Evolutionary conservation across 1,284 basidiomycete genomes (phyloP).

Genomic region (Irpex lacteus): DNA sequence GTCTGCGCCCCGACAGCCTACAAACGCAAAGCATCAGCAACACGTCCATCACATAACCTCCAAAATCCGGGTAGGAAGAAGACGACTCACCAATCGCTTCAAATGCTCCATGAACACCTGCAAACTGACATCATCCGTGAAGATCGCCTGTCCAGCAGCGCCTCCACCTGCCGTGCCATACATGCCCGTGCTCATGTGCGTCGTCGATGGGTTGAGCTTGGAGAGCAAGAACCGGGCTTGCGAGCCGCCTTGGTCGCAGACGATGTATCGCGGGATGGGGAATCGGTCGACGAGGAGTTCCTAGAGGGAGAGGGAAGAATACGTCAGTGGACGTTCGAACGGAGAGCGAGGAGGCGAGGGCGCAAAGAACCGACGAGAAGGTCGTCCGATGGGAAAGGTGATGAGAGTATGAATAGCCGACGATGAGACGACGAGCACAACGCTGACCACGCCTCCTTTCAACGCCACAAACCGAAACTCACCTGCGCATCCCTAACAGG

Average conservation of each 20-base stretch:
- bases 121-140: conserved; percentile 98
- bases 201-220: conserved; percentile 97
- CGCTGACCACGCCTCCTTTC: background rate
- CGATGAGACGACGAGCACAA: no score
- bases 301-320: conserved; percentile 33
- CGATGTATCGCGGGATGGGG: conserved; percentile 97
- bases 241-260: conserved; percentile 96
- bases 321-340: background rate
- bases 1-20: background rate
- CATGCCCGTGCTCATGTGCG: conserved; percentile 91
- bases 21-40: background rate
- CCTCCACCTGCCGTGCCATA: conserved; percentile 70
- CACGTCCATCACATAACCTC: background rate
- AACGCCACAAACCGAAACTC: background rate
- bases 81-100: conserved; percentile 72
- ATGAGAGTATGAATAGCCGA: no score
- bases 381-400: no score
- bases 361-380: no score
- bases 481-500: conserved; percentile 81
- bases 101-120: conserved; percentile 97
- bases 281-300: conserved; percentile 94
- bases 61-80: background rate
- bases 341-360: no score
- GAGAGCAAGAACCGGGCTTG: conserved; percentile 96
- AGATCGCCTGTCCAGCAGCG: conserved; percentile 87